Base-by-base conservation (phyloP, 257 asterid genomes). In the Solanum tarapatanum region DNA sequence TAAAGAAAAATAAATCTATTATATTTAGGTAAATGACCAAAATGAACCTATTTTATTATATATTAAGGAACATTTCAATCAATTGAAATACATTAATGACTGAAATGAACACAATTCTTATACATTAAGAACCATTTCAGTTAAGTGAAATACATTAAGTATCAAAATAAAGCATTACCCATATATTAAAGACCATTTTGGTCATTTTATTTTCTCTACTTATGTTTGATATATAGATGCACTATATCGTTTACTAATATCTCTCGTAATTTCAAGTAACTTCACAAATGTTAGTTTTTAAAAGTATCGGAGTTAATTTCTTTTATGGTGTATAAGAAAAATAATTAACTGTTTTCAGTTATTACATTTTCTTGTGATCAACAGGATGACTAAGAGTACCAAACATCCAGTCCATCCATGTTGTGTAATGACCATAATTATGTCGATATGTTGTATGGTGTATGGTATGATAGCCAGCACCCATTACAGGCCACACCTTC, bases 321-420 rank as follows among this genome's bases (percentile, higher is more conserved):
- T 76, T 23, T 37, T 23, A 23, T 3, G 21, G 7, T 12, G 8
- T 12, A 39, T 12, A 23, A 37, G 43, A 37, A 37, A 37, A 37
- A 37, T 39, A 39, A 39, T 39, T 0, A 24, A 76, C 7, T 79
- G 16, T 43, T 77, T 24, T 24, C 66, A 79, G 26, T 79, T 9
- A 62, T 89, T 90, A 94, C 69, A 91, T 88, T 90, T 92, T 93
- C 91, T 95, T 95, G 92, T 93, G 1, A 48, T 93, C 93, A 41
- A 84, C 82, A 9, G 99, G 99, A 86, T 96, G 95, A 9, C 96
- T 96, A 37, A 97, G 99, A 36, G 99, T 97, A 84, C 98, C 97
- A 74, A 97, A 97, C 98, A 97, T 95, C 99, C 98, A 96, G 91
- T 97, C 98, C 99, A 97, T 97, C 98, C 98, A 95, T 89, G 96